phyloP scores from a whole-genome alignment of 1,284 basidiomycete species.

The Bjerkandera adusta region DNA sequence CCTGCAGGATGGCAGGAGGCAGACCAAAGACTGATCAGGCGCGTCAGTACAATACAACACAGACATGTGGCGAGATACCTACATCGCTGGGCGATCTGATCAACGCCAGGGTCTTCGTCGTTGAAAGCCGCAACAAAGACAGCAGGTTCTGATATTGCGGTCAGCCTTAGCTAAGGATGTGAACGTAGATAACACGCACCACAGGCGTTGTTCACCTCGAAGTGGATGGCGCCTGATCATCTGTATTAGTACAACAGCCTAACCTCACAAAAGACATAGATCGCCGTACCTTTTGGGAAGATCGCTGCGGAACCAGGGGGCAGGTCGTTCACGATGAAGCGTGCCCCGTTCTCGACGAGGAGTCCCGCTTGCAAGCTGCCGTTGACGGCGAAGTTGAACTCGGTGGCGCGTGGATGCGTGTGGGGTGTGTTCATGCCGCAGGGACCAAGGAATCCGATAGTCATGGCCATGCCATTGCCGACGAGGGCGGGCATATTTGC shows the following conservation, averaged over 20 bases:
- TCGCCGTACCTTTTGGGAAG: constrained; percentile 22
- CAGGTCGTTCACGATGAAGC: constrained; percentile 28
- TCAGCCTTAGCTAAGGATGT: neutral
- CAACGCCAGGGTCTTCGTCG: constrained; percentile 28
- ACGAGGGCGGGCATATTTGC: constrained; percentile 20
- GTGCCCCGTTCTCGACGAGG: constrained; percentile 28
- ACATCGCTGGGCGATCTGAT: constrained; percentile 28
- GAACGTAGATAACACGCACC: constrained; percentile 17
- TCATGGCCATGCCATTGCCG: constrained; percentile 21
- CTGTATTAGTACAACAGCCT: neutral
- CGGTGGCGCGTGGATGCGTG: constrained; percentile 31
- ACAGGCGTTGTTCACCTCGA: constrained; percentile 28
- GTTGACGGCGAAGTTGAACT: constrained; percentile 29
- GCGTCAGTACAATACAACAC: neutral
- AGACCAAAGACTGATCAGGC: constrained; percentile 24
- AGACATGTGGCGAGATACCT: constrained; percentile 6
- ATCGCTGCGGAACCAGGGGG: constrained; percentile 23
- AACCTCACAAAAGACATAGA: too few species aligned
- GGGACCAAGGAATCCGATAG: constrained; percentile 22
- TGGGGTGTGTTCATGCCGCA: constrained; percentile 32
- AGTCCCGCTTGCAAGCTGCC: constrained; percentile 25
- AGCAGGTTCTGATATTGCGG: constrained; percentile 9
- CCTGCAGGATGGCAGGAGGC: constrained; percentile 26
- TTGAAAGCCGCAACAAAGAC: constrained; percentile 29
- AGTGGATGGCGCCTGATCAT: constrained; percentile 26